Evolutionary conservation across 2,329 filamentous ascomycete species (phyloP), one percentile per base, ranked within the genome.

Genomic region (Calonectria montana): DNA sequence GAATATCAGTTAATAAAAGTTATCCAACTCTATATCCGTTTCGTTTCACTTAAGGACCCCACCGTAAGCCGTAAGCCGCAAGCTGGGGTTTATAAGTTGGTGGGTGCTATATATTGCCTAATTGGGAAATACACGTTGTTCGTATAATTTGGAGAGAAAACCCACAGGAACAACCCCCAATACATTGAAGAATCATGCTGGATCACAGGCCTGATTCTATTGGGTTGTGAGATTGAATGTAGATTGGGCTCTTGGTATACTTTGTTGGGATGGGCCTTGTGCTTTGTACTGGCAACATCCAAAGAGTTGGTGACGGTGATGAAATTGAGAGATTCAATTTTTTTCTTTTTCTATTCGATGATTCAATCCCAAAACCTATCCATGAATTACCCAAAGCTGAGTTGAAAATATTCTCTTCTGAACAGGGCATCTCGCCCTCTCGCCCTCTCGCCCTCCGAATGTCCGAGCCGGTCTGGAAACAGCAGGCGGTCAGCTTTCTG

Each of bases 401-500:
- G 12, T 35, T 37, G 9, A 31, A n/a, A 23, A 37, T 37, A 21
- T 57, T 57, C 27, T 31, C 31, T 7, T 55, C 50, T 8, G 35
- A 39, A 25, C 53, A 39, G 53, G 53, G 53, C n/a, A 47, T 21
- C 21, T 59, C 53, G 53, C 31, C 53, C 31, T 39, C 21, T 59
- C 53, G 53, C 31, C 53, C 31, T 39, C 21, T 39, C 53, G 53
- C 21, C 21, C 21, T 59, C 53, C 35, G 53, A 57, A 37, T 37
- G 31, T 25, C 53, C 29, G 53, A 37, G 21, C 29, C 7, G 21
- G 1, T 31, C 72, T 27, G 3, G 65, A 74, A 62, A 0, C 1
- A 35, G 76, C 74, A 78, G 65, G 77, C 77, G 77, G 77, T 78
- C 66, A 72, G 8, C 0, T 64, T 75, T 78, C 74, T 78, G 76